Base-by-base conservation (phyloP, 768 basidiomycete genomes). In the Kwoniella sp. region DNA sequence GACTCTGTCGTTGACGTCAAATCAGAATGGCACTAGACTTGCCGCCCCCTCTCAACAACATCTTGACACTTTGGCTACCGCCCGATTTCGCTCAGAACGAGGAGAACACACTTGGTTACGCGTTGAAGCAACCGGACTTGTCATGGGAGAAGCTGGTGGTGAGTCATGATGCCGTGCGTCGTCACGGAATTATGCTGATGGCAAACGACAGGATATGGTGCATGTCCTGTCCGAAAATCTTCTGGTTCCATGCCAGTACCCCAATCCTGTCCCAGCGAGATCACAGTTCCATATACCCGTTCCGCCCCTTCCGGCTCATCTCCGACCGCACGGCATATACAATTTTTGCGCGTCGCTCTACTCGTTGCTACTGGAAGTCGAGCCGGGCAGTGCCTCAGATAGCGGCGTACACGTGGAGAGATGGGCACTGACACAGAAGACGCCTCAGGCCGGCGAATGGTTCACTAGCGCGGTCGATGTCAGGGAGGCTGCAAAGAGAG, bases 71-170 rank as follows among this genome's bases (percentile, higher is more conserved):
- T 8, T 72, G 66, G 61, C 60, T 77, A 1, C 73, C 75, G 9
- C 73, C 73, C 13, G 63, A 66, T 9, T 74, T 73, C 26, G 58
- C 38, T 11, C 59, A 73, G 48, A 69, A 71, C 15, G 59, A 73
- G 30, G 70, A 74, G 55, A 74, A 77, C 51, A 77, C 75, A 2
- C 69, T 77, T 8, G 73, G 68, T 0, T 67, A 73, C 55, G 61
- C 70, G 2, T 57, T 77, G 20, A 57, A 65, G 5, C 75, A 74
- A 53, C 56, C 60, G 2, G 31, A 56, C 23, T 56, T 77, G 47
- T 70, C 73, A 5, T 77, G 73, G 73, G 72, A 73, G n/a, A n/a
- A 53, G 12, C 67, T 77, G 34, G 73, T 73, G 1, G 75, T 77
- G 59, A 66, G 75, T 71, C 7, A 0, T n/a, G 15, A 20, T 7